A percentile compares a stretch with the other conserved stretches of the same genome.
Conservation (phyloP, 768 basidiomycete genomes). For the Holtermanniella nyarrowii region DNA sequence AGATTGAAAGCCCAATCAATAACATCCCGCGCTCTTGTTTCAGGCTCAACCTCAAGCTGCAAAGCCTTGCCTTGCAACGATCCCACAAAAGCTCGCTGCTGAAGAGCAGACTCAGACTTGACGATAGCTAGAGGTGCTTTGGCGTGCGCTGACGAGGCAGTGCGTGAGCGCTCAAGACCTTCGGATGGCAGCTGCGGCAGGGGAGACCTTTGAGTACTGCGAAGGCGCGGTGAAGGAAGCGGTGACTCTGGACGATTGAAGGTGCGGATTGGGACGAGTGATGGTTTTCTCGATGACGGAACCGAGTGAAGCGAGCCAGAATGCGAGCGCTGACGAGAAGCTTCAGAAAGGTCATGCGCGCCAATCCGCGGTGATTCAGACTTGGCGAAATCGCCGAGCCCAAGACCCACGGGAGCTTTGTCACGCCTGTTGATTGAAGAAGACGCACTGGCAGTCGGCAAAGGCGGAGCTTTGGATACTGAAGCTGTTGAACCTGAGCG, state of each 20-base stretch:
- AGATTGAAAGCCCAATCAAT: conserved; percentile 55
- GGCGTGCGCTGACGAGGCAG: too few relatives aligned
- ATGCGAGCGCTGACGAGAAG: background rate
- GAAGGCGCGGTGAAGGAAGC: background rate
- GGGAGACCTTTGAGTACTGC: too few relatives aligned
- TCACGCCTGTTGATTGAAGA: background rate
- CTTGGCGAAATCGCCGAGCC: background rate
- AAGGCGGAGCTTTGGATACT: background rate
- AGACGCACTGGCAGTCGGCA: background rate
- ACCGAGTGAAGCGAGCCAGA: background rate
- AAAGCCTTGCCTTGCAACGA: conserved; percentile 38
- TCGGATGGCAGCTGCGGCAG: too few relatives aligned
- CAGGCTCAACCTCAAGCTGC: conserved; percentile 57
- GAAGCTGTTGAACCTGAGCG: background rate
- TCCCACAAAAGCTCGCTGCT: conserved; percentile 11
- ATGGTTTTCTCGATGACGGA: background rate
- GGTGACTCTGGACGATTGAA: background rate
- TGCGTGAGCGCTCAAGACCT: too few relatives aligned
- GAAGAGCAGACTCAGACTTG: background rate
- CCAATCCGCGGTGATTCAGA: background rate
- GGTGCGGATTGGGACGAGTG: background rate
- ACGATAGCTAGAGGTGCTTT: background rate
- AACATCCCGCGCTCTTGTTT: conserved; percentile 64
- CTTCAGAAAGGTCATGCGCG: background rate
- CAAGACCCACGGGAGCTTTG: background rate